Evolutionary conservation across 352 stramenopile genomes (phyloP).

Genomic region (Pythium coloratum): DNA sequence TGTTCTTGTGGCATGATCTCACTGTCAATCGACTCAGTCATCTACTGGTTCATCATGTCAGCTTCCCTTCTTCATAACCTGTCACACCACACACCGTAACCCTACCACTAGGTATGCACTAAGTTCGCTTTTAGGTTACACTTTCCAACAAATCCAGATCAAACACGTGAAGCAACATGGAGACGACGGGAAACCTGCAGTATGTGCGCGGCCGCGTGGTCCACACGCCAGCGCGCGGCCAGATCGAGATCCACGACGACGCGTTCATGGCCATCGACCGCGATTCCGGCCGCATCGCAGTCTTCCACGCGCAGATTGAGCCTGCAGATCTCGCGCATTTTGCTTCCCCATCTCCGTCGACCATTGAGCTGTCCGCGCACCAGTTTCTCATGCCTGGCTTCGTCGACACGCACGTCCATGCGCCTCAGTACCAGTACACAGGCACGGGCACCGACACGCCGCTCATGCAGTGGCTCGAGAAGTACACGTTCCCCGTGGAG

Average conservation of each 20-base stretch:
- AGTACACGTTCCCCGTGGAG: constrained; percentile 92
- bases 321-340: constrained; percentile 29
- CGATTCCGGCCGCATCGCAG: constrained; percentile 34
- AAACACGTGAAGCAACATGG: background rate
- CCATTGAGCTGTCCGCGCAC: constrained; percentile 27
- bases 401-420: constrained; percentile 91
- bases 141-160: background rate
- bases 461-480: constrained; percentile 91
- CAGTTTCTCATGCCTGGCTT: constrained; percentile 89
- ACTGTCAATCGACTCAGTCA: too few relatives aligned
- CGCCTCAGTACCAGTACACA: constrained; percentile 89
- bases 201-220: constrained; percentile 48
- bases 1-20: too few relatives aligned
- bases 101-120: too few relatives aligned
- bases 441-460: constrained; percentile 88
- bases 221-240: constrained; percentile 42
- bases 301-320: constrained; percentile 41
- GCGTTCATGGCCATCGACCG: constrained; percentile 44
- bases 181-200: constrained; percentile 10
- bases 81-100: too few relatives aligned
- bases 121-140: background rate
- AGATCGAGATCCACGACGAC: constrained; percentile 42
- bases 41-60: too few relatives aligned
- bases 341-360: background rate
- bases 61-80: too few relatives aligned